Base-by-base conservation (phyloP, 257 asterid genomes). In the Gardenia jasminoides region DNA sequence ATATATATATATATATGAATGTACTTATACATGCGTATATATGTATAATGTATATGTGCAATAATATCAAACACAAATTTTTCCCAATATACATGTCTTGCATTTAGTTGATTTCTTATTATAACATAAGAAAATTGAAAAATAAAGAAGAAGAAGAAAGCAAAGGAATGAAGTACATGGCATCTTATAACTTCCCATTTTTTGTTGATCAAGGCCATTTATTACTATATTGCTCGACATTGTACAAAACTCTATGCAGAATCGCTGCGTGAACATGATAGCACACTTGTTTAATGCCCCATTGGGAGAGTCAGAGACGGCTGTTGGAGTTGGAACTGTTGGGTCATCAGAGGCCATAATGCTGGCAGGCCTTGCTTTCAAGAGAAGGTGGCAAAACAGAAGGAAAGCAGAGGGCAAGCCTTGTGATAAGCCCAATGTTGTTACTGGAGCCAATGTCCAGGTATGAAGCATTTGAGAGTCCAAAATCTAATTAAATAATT, bases 271-370 rank as follows among this genome's bases (percentile, higher is more conserved):
- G 2, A 84, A 84, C 75, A 84, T 84, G 74, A 84, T 84, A 31
- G 88, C 88, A 15, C 85, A 52, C 70, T 77, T 84, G 28, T 84
- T 84, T 28, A 84, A 84, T 15, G 85, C 88, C 16, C 88, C 88
- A 0, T 48, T 84, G 0, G 72, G 59, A 26, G 85, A 82, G 10
- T 56, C 71, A 9, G 88, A 84, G 79, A 41, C 80, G 1, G 88
- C 85, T 0, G 39, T 82, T 30, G 88, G 88, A 31, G 85, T 82
- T 0, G 88, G 88, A 6, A 84, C 88, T 2, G 88, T 84, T 70
- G 88, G 88, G 17, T 84, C 88, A 46, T 84, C 88, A 0, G 88
- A 84, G 65, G 88, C 88, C 31, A 84, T 84, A 72, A 84, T 84
- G 88, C 77, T 84, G 13, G 88, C 85, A 20, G 87, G 87, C 48